phyloP scores from a whole-genome alignment of 352 stramenopile genomes.

The Saprolegnia diclina region DNA sequence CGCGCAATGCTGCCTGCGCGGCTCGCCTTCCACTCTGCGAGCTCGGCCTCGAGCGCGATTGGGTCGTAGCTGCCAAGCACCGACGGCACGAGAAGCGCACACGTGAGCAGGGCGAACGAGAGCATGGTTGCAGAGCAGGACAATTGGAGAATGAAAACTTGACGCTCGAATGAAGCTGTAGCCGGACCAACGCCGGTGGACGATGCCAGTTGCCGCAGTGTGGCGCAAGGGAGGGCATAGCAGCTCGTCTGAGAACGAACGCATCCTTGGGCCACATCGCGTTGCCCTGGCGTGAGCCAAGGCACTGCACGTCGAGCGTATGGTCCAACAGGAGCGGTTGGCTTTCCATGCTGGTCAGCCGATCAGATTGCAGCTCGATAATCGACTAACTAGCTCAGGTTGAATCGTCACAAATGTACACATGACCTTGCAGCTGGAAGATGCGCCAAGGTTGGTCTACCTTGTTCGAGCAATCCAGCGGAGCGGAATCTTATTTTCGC shows the following conservation, averaged over 20 bases:
- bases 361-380: too few species aligned
- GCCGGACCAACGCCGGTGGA: not conserved
- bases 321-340: too few species aligned
- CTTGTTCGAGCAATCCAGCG: not conserved
- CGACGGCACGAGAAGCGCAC: not conserved
- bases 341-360: too few species aligned
- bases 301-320: too few species aligned
- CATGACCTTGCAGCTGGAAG: too few species aligned
- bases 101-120: not conserved
- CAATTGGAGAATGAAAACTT: not conserved
- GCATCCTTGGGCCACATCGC: too few species aligned
- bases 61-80: not conserved
- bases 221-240: too few species aligned
- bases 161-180: not conserved
- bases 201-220: not conserved
- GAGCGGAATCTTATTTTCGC: not conserved
- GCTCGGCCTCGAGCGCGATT: not conserved
- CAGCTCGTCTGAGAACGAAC: not conserved
- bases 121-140: not conserved
- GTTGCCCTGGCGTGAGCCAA: too few species aligned
- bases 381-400: too few species aligned
- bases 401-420: too few species aligned
- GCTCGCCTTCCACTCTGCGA: conserved; percentile 4
- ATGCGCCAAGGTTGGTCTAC: too few species aligned
- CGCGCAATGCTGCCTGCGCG: not conserved